Evolutionary conservation across 495 filamentous ascomycete genomes (phyloP).

Genomic region (Lasiosphaeriaceae sp.): DNA sequence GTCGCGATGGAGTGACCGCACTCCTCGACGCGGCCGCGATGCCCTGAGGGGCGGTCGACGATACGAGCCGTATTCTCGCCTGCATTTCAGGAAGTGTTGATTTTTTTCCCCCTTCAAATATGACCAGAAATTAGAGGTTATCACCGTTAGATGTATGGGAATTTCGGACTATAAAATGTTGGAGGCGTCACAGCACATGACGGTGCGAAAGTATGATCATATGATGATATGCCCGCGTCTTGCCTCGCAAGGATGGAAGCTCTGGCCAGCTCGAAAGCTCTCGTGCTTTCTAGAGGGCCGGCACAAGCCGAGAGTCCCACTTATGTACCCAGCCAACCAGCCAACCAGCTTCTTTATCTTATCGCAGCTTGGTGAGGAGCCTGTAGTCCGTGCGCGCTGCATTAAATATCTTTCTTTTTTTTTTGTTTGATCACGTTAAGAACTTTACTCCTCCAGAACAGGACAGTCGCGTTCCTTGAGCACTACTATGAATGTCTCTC

Average conservation of each 20-base stretch:
- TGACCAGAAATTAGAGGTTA: too few species aligned
- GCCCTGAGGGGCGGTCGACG: slow-evolving; percentile 32
- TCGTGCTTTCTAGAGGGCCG: slow-evolving; percentile 19
- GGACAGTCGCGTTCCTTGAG: too few species aligned
- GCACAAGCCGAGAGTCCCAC: neutral
- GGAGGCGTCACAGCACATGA: neutral
- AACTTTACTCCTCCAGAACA: neutral
- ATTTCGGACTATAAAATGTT: neutral
- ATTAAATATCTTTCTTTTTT: neutral
- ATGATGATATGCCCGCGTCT: neutral
- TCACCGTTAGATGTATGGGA: neutral
- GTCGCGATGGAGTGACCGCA: slow-evolving; percentile 23
- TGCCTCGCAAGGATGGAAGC: neutral
- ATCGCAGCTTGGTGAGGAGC: neutral
- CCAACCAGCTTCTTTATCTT: slow-evolving; percentile 4
- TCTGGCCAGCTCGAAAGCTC: slow-evolving; percentile 25
- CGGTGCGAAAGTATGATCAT: neutral
- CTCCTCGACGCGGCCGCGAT: slow-evolving; percentile 30
- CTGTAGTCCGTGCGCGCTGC: neutral
- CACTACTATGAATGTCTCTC: too few species aligned
- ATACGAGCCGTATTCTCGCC: slow-evolving; percentile 32
- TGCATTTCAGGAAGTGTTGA: slow-evolving; percentile 27
- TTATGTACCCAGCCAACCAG: too few species aligned
- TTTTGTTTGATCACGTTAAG: neutral
- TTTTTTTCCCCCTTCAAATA: too few species aligned